phyloP scores from a whole-genome alignment of 345 rosid species.

The Isatis tinctoria region DNA sequence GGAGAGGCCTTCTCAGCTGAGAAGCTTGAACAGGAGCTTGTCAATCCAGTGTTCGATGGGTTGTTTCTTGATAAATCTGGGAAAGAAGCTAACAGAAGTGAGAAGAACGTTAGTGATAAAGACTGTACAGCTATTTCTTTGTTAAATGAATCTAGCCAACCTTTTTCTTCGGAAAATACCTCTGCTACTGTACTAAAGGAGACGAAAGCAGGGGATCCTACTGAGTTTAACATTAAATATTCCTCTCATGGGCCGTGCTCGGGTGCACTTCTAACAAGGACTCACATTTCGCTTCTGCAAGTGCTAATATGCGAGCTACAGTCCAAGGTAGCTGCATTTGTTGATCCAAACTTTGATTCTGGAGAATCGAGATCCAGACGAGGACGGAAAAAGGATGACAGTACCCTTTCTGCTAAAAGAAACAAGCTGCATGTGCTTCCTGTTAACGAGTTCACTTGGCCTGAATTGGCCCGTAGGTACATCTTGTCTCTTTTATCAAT shows the following conservation, averaged over 20 bases:
- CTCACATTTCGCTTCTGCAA: slow-evolving; percentile 60
- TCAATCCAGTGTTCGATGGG: slow-evolving; percentile 51
- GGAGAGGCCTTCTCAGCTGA: slow-evolving; percentile 49
- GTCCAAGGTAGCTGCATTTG: slow-evolving; percentile 83
- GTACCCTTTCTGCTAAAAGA: slow-evolving; percentile 52
- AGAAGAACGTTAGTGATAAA: slow-evolving; percentile 25
- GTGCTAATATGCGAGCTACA: slow-evolving; percentile 83
- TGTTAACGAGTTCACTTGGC: slow-evolving; percentile 90
- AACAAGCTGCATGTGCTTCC: slow-evolving; percentile 75
- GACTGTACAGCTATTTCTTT: slow-evolving; percentile 35
- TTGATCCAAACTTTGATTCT: slow-evolving; percentile 85
- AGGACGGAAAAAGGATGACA: slow-evolving; percentile 86
- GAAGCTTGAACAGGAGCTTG: slow-evolving; percentile 76
- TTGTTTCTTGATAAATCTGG: slow-evolving; percentile 37
- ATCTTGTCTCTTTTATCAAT: slow-evolving; percentile 69
- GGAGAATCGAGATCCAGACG: slow-evolving; percentile 75
- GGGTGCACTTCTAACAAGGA: slow-evolving; percentile 55
- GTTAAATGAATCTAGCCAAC: slow-evolving; percentile 31
- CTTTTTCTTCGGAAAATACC: slow-evolving; percentile 29
- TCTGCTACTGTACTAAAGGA: slow-evolving; percentile 42
- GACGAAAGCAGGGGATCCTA: slow-evolving; percentile 38
- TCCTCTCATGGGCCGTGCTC: slow-evolving; percentile 37
- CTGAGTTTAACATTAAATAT: slow-evolving; percentile 35
- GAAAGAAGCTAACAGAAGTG: slow-evolving; percentile 36
- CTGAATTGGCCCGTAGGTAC: slow-evolving; percentile 88